phyloP scores from a whole-genome alignment of 2,329 filamentous ascomycete species.

The Tolypocladium tundrense region DNA sequence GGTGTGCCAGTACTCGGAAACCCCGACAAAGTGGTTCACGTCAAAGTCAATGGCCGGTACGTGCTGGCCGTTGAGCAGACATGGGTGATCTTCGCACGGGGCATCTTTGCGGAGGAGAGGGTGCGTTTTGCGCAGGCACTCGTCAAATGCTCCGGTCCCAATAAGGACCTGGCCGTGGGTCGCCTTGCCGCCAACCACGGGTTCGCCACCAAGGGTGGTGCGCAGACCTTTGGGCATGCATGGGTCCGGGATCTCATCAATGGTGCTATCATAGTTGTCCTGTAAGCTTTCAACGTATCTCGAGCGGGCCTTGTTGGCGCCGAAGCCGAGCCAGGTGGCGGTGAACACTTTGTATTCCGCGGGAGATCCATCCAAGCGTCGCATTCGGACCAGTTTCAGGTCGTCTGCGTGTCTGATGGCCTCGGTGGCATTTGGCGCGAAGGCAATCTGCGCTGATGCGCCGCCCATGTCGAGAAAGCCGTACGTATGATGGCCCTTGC shows the following conservation, averaged over 20 bases:
- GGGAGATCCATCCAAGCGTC: constrained; percentile 67
- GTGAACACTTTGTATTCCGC: constrained; percentile 87
- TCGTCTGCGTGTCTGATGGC: constrained; percentile 82
- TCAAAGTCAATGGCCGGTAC: constrained; percentile 94
- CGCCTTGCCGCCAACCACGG: constrained; percentile 25
- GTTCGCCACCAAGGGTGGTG: constrained; percentile 60
- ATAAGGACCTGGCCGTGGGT: constrained; percentile 46
- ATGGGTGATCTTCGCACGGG: constrained; percentile 73
- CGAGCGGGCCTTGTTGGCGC: constrained; percentile 84
- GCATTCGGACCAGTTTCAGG: constrained; percentile 73
- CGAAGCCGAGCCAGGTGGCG: constrained; percentile 93
- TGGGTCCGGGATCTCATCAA: constrained; percentile 72
- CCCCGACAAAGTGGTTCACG: constrained; percentile 93
- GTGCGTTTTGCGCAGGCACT: constrained; percentile 73
- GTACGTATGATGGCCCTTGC: constrained; percentile 86
- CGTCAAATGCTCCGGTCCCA: constrained; percentile 78
- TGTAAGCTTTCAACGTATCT: constrained; percentile 73
- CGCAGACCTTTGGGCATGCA: constrained; percentile 74
- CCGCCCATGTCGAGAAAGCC: constrained; percentile 98
- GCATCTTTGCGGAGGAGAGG: constrained; percentile 85
- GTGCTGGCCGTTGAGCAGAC: constrained; percentile 81
- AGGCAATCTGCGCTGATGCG: constrained; percentile 94
- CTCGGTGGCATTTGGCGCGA: constrained; percentile 88
- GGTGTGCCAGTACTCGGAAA: constrained; percentile 98
- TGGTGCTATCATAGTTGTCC: constrained; percentile 48